phyloP scores from a whole-genome alignment of 768 basidiomycete genomes.

The Lactarius psammicola region DNA sequence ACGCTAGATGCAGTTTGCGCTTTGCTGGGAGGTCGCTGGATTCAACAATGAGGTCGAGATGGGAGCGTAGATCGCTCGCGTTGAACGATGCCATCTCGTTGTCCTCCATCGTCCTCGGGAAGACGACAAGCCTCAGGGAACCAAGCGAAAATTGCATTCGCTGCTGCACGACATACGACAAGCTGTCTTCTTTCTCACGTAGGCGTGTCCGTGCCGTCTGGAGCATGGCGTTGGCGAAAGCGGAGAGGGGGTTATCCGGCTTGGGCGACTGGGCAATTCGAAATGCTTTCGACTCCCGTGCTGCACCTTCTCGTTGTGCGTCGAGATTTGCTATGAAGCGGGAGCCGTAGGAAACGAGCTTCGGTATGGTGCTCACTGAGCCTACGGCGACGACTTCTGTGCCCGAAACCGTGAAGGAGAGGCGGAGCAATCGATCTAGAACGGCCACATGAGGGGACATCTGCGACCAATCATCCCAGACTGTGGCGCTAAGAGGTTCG shows the following conservation, averaged over 20 bases:
- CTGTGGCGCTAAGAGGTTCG: constrained; percentile 70
- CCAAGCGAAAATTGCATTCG: constrained; percentile 70
- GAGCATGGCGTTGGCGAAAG: constrained; percentile 84
- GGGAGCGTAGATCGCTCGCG: constrained; percentile 65
- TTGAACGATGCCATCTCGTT: constrained; percentile 74
- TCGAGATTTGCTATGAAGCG: constrained; percentile 75
- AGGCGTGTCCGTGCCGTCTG: constrained; percentile 68
- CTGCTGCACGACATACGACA: constrained; percentile 65
- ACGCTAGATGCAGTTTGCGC: constrained; percentile 68
- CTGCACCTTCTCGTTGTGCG: constrained; percentile 71
- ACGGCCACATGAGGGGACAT: constrained; percentile 41
- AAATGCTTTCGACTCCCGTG: constrained; percentile 76
- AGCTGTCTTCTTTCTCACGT: constrained; percentile 59
- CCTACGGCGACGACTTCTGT: constrained; percentile 63
- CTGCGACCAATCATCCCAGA: constrained; percentile 80
- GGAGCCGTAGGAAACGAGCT: constrained; percentile 67
- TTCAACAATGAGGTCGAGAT: constrained; percentile 61
- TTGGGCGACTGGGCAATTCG: constrained; percentile 66
- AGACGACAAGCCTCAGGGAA: constrained; percentile 65
- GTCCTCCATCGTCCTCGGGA: constrained; percentile 78
- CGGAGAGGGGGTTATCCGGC: constrained; percentile 76
- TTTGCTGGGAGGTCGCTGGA: constrained; percentile 49
- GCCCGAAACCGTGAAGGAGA: constrained; percentile 75
- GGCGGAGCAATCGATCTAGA: constrained; percentile 54
- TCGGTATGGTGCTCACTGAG: constrained; percentile 75